A percentile compares a stretch with the other conserved stretches of the same genome.
These are phyloP conservation scores for Ceratobasidium papillatum DNA, from an alignment of 1,284 basidiomycete genomes.

Conservation along the genomic window DNA sequence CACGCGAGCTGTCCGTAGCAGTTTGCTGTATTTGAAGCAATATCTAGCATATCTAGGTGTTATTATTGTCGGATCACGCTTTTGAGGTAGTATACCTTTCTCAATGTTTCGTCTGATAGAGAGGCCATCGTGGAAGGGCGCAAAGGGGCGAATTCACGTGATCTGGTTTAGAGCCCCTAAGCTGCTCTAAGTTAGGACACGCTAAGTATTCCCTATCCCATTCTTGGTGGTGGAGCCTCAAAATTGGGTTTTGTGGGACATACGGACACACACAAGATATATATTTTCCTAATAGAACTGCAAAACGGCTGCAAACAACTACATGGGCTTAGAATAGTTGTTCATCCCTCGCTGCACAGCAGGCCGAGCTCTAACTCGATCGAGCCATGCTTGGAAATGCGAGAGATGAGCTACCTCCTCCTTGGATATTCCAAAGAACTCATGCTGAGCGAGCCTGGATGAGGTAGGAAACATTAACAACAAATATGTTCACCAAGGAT, in stretches of 20 bases:
- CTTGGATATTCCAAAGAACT: no score
- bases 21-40: constrained; percentile 89
- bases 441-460: no score
- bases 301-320: neutral
- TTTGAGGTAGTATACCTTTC: constrained; percentile 66
- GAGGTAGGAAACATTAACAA: no score
- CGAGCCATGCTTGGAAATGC: no score
- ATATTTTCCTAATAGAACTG: no score
- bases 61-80: no score
- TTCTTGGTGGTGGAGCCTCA: no score
- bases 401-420: neutral
- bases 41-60: constrained; percentile 70
- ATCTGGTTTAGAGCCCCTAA: neutral
- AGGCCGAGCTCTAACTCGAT: neutral
- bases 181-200: no score
- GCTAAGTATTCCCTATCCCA: no score
- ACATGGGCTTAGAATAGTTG: neutral
- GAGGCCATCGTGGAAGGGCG: constrained; percentile 63
- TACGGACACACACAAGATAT: no score
- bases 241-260: no score
- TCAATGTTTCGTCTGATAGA: constrained; percentile 85
- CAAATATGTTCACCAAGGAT: no score
- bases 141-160: neutral
- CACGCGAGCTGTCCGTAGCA: constrained; percentile 80
- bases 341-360: neutral